Percentiles rank a stretch among this genome's conserved stretches.
Evolutionary conservation across 1,284 basidiomycete species (phyloP).

Genomic region (Ustilago cynodontis): DNA sequence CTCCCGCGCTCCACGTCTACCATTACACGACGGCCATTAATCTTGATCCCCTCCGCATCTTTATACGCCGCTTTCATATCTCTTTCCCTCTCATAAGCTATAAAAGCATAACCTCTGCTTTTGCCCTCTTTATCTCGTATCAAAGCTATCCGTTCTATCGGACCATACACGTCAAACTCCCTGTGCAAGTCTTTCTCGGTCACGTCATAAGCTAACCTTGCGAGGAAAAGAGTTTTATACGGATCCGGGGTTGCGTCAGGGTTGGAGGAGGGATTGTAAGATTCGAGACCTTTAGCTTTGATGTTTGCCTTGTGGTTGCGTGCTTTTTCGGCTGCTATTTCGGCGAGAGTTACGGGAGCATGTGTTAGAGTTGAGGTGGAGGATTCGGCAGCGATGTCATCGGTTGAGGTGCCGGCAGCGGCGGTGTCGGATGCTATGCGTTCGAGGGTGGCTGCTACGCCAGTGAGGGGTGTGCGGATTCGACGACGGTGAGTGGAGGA

Average conservation of each 20-base stretch:
- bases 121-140: slow-evolving; percentile 86
- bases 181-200: slow-evolving; percentile 90
- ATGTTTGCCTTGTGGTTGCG: slow-evolving; percentile 28
- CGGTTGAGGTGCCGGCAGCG: slow-evolving; percentile 60
- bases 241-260: slow-evolving; percentile 95
- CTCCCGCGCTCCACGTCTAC: slow-evolving; percentile 98
- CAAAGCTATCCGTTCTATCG: slow-evolving; percentile 89
- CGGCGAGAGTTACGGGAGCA: slow-evolving; percentile 51
- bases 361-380: slow-evolving; percentile 31
- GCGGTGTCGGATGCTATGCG: slow-evolving; percentile 59
- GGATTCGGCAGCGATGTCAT: slow-evolving; percentile 36
- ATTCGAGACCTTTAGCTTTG: slow-evolving; percentile 27
- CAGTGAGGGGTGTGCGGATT: slow-evolving; percentile 52
- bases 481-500: slow-evolving; percentile 24
- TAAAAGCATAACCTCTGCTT: slow-evolving; percentile 92
- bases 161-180: slow-evolving; percentile 95
- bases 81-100: slow-evolving; percentile 96
- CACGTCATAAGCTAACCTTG: slow-evolving; percentile 85
- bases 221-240: slow-evolving; percentile 97
- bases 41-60: slow-evolving; percentile 96
- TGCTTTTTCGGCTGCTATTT: slow-evolving; percentile 53
- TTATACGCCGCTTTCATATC: slow-evolving; percentile 99
- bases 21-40: slow-evolving; percentile 92
- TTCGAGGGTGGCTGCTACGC: slow-evolving; percentile 62
- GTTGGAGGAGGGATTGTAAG: slow-evolving; percentile 88